phyloP scores from a whole-genome alignment of 345 rosid species.

The Salix brachista region DNA sequence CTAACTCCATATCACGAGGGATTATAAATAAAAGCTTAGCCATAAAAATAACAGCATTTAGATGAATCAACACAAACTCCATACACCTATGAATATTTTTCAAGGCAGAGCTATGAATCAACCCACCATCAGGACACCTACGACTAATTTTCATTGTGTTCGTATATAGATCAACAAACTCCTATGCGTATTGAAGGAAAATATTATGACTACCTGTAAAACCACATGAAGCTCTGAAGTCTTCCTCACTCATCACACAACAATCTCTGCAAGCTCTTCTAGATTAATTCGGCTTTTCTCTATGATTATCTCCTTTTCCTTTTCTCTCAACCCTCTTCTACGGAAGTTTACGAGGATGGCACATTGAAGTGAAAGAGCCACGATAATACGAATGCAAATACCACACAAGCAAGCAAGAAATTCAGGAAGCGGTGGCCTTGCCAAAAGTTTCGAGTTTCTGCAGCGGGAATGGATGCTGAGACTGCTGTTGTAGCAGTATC shows the following conservation, averaged over 20 bases:
- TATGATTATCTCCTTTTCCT: slow-evolving; percentile 1
- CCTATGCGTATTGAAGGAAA: background rate
- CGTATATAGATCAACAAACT: background rate
- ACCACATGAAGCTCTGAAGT: background rate
- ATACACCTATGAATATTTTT: background rate
- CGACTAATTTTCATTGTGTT: background rate
- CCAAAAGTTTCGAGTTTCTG: slow-evolving; percentile 71
- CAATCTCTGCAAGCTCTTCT: background rate
- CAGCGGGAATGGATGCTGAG: slow-evolving; percentile 23
- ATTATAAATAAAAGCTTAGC: background rate
- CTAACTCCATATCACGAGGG: too few species aligned
- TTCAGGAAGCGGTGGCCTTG: slow-evolving; percentile 76
- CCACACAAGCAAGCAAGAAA: slow-evolving; percentile 70
- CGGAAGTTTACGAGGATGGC: slow-evolving; percentile 38
- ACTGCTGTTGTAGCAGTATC: slow-evolving; percentile 3
- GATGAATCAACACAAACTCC: background rate
- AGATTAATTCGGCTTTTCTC: background rate
- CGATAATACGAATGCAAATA: slow-evolving; percentile 67
- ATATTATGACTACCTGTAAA: background rate
- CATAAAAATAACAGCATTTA: background rate
- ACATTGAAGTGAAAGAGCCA: slow-evolving; percentile 77
- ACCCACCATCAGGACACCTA: background rate
- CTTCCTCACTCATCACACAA: background rate
- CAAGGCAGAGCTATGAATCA: background rate
- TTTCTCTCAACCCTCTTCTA: slow-evolving; percentile 4